A percentile compares a stretch with the other conserved stretches of the same genome.
Evolutionary conservation across 495 filamentous ascomycete genomes (phyloP).

Genomic region (Entonaema liquescens): DNA sequence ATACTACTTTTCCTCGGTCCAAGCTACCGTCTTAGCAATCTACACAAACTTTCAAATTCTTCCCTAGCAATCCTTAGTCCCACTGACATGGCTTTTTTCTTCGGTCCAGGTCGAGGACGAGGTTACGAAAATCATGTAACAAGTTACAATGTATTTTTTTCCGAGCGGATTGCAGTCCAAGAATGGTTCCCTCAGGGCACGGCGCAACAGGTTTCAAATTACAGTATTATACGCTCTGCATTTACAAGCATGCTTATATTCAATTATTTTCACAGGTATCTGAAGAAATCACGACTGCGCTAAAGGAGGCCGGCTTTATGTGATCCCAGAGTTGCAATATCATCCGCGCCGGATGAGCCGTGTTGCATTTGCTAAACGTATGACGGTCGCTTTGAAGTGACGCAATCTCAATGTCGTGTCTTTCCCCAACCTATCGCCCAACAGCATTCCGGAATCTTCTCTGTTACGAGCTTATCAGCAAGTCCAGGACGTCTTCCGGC

Average conservation of each 20-base stretch:
- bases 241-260: conserved; percentile 45
- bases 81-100: conserved; percentile 64
- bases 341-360: conserved; percentile 7
- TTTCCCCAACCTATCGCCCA: conserved; percentile 6
- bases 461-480: conserved; percentile 8
- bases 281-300: conserved; percentile 46
- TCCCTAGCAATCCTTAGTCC: conserved; percentile 43
- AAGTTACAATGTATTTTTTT: conserved; percentile 44
- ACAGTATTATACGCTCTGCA: conserved; percentile 34
- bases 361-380: conserved; percentile 25
- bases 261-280: conserved; percentile 47
- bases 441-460: neutral
- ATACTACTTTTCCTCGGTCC: conserved; percentile 1
- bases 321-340: conserved; percentile 42
- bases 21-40: neutral
- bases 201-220: conserved; percentile 35
- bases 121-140: conserved; percentile 94
- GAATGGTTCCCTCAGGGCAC: conserved; percentile 23
- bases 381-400: conserved; percentile 29
- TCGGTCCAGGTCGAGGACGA: conserved; percentile 88
- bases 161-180: conserved; percentile 26
- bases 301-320: conserved; percentile 51
- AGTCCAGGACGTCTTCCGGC: conserved; percentile 10
- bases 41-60: conserved; percentile 8
- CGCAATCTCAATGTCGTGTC: conserved; percentile 12